Conservation (phyloP, 768 basidiomycete genomes). For the Mrakia frigida region DNA sequence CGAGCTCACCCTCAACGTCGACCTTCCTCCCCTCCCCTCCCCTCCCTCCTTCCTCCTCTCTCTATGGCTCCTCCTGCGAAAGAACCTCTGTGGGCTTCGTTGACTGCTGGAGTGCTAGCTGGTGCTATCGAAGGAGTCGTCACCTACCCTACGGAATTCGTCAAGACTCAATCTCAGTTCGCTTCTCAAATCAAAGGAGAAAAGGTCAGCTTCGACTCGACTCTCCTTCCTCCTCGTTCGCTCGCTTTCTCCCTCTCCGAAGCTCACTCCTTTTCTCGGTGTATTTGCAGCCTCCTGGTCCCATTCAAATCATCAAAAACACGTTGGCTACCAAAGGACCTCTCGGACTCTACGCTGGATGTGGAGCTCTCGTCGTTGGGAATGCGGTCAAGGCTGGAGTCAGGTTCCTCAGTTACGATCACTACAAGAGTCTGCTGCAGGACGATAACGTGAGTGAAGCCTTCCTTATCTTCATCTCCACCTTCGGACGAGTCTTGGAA, state of each 20-base stretch:
- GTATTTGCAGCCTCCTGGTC: slow-evolving; percentile 56
- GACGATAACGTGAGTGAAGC: slow-evolving; percentile 67
- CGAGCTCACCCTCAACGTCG: too few relatives aligned
- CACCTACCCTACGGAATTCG: slow-evolving; percentile 50
- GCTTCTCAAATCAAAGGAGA: slow-evolving; percentile 53
- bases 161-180: slow-evolving; percentile 92
- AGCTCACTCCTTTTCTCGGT: neutral
- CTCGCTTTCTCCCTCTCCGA: neutral
- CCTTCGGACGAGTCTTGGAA: too few relatives aligned
- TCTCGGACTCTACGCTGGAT: slow-evolving; percentile 85
- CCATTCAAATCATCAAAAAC: slow-evolving; percentile 64
- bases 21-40: neutral
- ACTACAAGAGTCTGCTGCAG: slow-evolving; percentile 76
- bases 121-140: slow-evolving; percentile 74
- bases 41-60: neutral
- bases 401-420: slow-evolving; percentile 88
- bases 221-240: neutral
- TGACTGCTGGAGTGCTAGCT: slow-evolving; percentile 85
- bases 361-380: slow-evolving; percentile 79
- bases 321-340: slow-evolving; percentile 73
- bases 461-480: neutral
- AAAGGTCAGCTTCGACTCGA: slow-evolving; percentile 6
- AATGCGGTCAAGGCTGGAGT: slow-evolving; percentile 94
- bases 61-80: slow-evolving; percentile 16
- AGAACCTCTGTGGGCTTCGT: slow-evolving; percentile 48